A percentile compares a stretch with the other conserved stretches of the same genome.
Conservation (phyloP, 805 yeast genomes). For the Nakazawaea ambrosiae region DNA sequence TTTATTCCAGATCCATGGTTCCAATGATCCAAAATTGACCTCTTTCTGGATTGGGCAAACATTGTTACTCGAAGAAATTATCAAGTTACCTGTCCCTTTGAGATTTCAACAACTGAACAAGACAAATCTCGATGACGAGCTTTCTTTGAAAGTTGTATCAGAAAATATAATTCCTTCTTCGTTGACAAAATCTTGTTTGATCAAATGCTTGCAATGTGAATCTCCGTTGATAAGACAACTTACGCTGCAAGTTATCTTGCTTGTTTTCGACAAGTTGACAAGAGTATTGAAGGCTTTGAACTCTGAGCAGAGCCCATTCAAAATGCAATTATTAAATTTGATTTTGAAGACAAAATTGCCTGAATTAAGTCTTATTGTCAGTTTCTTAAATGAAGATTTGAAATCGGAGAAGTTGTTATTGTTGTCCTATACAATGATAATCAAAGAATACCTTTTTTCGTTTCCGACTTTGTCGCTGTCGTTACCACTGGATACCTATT, state of each 20-base stretch:
- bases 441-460: slow-evolving; percentile 30
- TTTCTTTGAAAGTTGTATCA: slow-evolving; percentile 16
- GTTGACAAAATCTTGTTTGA: slow-evolving; percentile 48
- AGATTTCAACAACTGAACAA: slow-evolving; percentile 3
- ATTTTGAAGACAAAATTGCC: slow-evolving; percentile 35
- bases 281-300: slow-evolving; percentile 26
- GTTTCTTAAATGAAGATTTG: slow-evolving; percentile 35
- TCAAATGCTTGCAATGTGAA: slow-evolving; percentile 49
- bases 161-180: slow-evolving; percentile 64
- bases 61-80: slow-evolving; percentile 49
- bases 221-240: slow-evolving; percentile 52
- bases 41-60: slow-evolving; percentile 82
- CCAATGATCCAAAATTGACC: slow-evolving; percentile 71
- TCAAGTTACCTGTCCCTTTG: slow-evolving; percentile 50
- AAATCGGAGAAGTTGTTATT: slow-evolving; percentile 36
- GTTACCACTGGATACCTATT: slow-evolving; percentile 23
- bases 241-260: slow-evolving; percentile 51
- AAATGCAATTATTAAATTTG: slow-evolving; percentile 17
- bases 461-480: slow-evolving; percentile 22
- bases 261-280: slow-evolving; percentile 47
- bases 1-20: slow-evolving; percentile 51
- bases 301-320: slow-evolving; percentile 15
- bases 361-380: slow-evolving; percentile 36
- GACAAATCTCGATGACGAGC: not conserved
- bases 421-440: slow-evolving; percentile 38